Base-by-base conservation (phyloP, 2,329 filamentous ascomycete genomes). In the Cladosporium austrohemisphaericum region DNA sequence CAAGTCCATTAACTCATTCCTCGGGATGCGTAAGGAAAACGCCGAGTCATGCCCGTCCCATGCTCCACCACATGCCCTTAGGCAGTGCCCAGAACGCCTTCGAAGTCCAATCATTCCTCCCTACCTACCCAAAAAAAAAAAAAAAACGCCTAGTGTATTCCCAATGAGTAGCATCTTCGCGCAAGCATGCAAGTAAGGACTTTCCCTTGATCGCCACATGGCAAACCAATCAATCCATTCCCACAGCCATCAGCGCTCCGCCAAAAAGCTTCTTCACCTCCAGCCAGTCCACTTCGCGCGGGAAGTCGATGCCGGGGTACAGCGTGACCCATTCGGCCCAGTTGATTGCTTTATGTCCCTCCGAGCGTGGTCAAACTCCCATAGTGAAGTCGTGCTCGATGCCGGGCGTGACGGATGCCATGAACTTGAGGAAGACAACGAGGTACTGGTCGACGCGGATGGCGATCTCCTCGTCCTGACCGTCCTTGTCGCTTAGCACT, bases 351-450 rank as follows among this genome's bases (percentile, higher is more conserved):
- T 6, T 31, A 14, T 26, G 25, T 18, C n/a, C 18, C 11, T 16
- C 50, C 52, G 59, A 54, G 54, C 49, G 55, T 56, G 52, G 57
- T 76, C 76, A 95, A 31, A 95, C 84, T 5, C 89, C 88, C 90
- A 96, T 96, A 1, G 92, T 97, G 68, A 94, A 96, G 67, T 97
- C 92, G 68, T 96, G 89, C 71, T 97, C 92, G 68, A 98, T 97
- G 40, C 91, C 91, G 5, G 93, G 93, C 13, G 92, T 97, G 36
- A 98, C 93, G 61, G 75, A 70, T 58, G 74, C 74, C 73, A 76
- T 76, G 64, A 86, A 87, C 79, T 93, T 93, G 52, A 93, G 73
- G 69, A 93, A 93, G 3, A 93, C 88, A 11, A 93, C 85, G 22
- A 93, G 75, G 62, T 93, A 93, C 70, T 93, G 88, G 62, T 94